phyloP scores from a whole-genome alignment of 2,329 filamentous ascomycete species.

The Fragosphaeria purpurea region DNA sequence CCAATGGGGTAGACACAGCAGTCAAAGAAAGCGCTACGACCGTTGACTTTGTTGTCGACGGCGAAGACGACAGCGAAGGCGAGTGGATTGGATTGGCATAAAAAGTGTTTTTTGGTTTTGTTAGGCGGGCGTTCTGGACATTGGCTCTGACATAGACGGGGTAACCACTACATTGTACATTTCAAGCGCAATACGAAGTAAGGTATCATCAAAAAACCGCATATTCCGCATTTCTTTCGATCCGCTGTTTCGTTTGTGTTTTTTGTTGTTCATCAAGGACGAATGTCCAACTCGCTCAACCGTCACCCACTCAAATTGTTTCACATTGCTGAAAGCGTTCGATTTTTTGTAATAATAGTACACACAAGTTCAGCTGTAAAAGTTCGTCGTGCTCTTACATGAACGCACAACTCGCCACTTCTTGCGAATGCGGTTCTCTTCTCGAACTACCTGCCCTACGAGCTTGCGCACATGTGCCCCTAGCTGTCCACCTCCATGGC shows the following conservation, averaged over 20 bases:
- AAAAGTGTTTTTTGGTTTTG: not conserved
- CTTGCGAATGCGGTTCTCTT: not conserved
- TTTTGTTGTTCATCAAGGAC: no score
- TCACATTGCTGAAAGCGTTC: not conserved
- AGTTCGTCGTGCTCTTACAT: not conserved
- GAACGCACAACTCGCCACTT: no score
- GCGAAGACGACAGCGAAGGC: not conserved
- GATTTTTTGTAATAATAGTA: constrained; percentile 3
- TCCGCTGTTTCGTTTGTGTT: no score
- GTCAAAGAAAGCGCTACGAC: not conserved
- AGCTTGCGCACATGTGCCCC: not conserved
- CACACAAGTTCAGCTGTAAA: not conserved
- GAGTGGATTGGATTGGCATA: not conserved
- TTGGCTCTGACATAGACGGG: no score
- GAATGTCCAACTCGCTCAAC: no score
- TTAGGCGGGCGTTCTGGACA: not conserved
- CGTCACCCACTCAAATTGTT: no score
- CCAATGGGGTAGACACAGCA: no score
- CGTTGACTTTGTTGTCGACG: not conserved
- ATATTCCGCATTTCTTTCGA: no score
- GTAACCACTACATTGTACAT: no score
- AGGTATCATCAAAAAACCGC: no score
- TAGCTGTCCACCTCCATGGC: constrained; percentile 35
- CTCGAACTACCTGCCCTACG: no score
- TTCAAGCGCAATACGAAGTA: no score